Evolutionary conservation across 225 moss, liverwort and hornwort genomes (phyloP).

Genomic region (Rhytidiadelphus loreus): DNA sequence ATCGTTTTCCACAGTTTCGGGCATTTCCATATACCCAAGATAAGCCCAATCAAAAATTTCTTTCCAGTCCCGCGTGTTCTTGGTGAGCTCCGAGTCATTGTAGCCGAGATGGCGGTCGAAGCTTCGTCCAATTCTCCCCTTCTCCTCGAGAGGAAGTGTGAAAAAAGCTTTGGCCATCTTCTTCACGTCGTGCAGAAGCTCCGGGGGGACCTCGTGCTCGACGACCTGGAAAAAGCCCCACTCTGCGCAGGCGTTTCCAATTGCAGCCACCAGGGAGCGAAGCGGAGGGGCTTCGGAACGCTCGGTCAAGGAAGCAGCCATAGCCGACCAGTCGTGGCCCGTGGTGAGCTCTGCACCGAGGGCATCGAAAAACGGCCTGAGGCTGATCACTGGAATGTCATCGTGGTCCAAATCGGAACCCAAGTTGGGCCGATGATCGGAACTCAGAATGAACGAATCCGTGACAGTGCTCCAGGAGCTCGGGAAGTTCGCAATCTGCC

Average conservation of each 20-base stretch:
- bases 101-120: slow-evolving; percentile 40
- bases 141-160: slow-evolving; percentile 37
- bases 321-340: slow-evolving; percentile 11
- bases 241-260: slow-evolving; percentile 58
- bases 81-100: slow-evolving; percentile 48
- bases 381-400: slow-evolving; percentile 33
- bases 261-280: slow-evolving; percentile 20
- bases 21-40: slow-evolving; percentile 27
- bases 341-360: neutral
- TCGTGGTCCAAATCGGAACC: neutral
- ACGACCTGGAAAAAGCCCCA: slow-evolving; percentile 87
- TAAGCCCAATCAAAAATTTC: slow-evolving; percentile 43
- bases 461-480: slow-evolving; percentile 8
- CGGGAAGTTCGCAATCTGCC: slow-evolving; percentile 3
- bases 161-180: slow-evolving; percentile 32
- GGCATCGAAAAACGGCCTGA: slow-evolving; percentile 13
- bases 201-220: slow-evolving; percentile 50
- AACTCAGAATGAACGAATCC: slow-evolving; percentile 13
- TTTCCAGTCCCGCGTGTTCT: slow-evolving; percentile 54
- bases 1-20: slow-evolving; percentile 28
- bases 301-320: neutral
- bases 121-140: slow-evolving; percentile 17
- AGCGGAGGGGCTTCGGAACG: neutral
- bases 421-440: slow-evolving; percentile 23
- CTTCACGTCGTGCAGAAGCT: slow-evolving; percentile 34